Evolutionary conservation across 805 yeast genomes (phyloP).

Genomic region (Candida namnaoensis): DNA sequence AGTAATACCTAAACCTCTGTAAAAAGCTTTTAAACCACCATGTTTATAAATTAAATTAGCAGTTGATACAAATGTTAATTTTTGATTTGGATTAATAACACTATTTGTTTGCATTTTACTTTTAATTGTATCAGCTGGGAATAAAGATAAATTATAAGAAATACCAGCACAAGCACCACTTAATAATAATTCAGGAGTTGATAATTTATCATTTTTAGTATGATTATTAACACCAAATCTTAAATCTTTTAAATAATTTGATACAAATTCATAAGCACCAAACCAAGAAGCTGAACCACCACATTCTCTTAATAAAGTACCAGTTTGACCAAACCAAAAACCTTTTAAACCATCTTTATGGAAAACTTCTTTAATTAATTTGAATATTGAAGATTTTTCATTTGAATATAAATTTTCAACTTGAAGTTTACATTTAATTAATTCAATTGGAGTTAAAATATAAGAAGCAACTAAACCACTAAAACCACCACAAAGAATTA

Average conservation of each 20-base stretch:
- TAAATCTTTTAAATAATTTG: conserved; percentile 25
- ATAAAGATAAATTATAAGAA: conserved; percentile 68
- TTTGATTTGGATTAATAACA: conserved; percentile 18
- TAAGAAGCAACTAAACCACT: conserved; percentile 80
- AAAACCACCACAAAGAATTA: conserved; percentile 65
- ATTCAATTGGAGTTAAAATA: conserved; percentile 85
- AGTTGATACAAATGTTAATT: conserved; percentile 26
- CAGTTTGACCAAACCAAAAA: conserved; percentile 80
- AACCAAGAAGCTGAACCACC: conserved; percentile 95
- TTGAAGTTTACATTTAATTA: conserved; percentile 82
- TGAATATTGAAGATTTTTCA: conserved; percentile 22
- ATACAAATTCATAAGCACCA: conserved; percentile 68
- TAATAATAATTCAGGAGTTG: conserved; percentile 45
- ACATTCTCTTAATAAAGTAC: conserved; percentile 75
- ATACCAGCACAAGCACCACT: conserved; percentile 90
- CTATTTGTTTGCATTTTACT: conserved; percentile 70
- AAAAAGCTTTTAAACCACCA: conserved; percentile 66
- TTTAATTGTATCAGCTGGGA: conserved; percentile 88
- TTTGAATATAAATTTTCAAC: conserved; percentile 36
- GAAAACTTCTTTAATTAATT: conserved; percentile 33
- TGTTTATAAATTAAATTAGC: conserved; percentile 29
- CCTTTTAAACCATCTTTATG: conserved; percentile 54
- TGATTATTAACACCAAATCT: conserved; percentile 19
- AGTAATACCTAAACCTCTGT: conserved; percentile 81
- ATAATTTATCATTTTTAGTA: conserved; percentile 13